Evolutionary conservation across 1,284 basidiomycete species (phyloP).

Genomic region (Irpex sp.): DNA sequence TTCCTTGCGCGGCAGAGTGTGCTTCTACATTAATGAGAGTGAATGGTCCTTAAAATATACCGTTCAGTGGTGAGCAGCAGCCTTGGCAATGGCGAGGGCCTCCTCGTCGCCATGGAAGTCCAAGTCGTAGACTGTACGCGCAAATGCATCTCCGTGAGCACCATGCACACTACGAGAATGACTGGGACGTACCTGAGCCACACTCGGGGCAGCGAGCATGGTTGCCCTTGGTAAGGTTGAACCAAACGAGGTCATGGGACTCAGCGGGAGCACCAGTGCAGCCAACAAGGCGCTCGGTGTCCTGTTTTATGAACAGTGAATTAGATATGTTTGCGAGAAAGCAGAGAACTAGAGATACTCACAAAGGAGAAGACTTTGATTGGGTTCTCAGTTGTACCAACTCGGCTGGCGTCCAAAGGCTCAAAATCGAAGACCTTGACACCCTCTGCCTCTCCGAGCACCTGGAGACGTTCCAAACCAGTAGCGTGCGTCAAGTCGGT

Average conservation of each 20-base stretch:
- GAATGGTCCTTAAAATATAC: neutral
- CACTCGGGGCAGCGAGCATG: conserved; percentile 86
- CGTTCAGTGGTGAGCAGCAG: conserved; percentile 26
- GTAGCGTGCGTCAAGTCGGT: conserved; percentile 91
- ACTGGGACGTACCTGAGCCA: conserved; percentile 65
- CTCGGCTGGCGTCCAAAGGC: conserved; percentile 81
- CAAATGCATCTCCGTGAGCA: conserved; percentile 3
- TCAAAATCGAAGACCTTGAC: conserved; percentile 89
- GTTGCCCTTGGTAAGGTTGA: conserved; percentile 63
- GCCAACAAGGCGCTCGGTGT: conserved; percentile 78
- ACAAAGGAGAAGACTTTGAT: conserved; percentile 88
- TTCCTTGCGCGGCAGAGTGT: neutral
- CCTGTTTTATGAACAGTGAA: conserved; percentile 40
- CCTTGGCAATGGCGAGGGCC: conserved; percentile 20
- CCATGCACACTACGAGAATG: neutral
- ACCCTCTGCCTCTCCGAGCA: conserved; percentile 86
- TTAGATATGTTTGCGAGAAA: neutral
- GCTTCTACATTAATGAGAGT: conserved; percentile 1
- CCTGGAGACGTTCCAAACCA: conserved; percentile 94
- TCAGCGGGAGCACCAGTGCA: conserved; percentile 92
- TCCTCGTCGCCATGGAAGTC: conserved; percentile 54
- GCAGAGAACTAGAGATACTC: conserved; percentile 32
- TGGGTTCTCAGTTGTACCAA: conserved; percentile 88
- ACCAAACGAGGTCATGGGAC: conserved; percentile 89
- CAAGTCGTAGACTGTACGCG: conserved; percentile 47